These are phyloP conservation scores for Otatea glauca DNA, from an alignment of 176 grass and related monocot genomes.

Conservation along the genomic window DNA sequence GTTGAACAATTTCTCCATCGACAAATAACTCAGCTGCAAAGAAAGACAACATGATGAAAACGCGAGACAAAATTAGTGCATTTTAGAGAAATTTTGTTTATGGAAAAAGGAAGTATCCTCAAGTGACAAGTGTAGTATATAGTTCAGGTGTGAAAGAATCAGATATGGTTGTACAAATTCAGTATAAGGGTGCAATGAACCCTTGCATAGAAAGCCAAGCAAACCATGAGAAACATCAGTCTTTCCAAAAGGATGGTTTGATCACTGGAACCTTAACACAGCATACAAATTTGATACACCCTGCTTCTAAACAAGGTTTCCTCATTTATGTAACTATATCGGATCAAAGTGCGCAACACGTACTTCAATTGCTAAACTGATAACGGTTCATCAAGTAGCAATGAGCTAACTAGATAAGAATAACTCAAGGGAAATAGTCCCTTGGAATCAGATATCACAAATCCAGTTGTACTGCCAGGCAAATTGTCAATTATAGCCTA, in stretches of 20 bases:
- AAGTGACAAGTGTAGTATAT: neutral
- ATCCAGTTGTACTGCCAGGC: neutral
- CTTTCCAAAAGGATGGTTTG: no score
- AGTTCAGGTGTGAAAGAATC: neutral
- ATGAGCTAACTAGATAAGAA: neutral
- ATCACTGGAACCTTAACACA: neutral
- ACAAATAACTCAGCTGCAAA: conserved; percentile 94
- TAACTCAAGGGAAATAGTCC: neutral
- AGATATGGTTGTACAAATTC: neutral
- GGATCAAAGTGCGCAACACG: neutral
- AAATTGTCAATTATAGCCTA: neutral
- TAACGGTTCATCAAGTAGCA: neutral
- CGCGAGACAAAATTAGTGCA: neutral
- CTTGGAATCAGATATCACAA: neutral
- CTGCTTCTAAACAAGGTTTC: conserved; percentile 2
- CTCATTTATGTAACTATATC: neutral
- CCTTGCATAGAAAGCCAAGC: neutral
- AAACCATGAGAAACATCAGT: neutral
- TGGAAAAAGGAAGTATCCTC: neutral
- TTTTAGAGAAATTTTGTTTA: neutral
- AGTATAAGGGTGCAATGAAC: neutral
- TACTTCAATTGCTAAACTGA: neutral
- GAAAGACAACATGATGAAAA: conserved; percentile 43
- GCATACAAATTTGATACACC: neutral
- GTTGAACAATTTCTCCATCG: conserved; percentile 86